Base-by-base conservation (phyloP, 805 yeast genomes). In the Candida broadrunensis region DNA sequence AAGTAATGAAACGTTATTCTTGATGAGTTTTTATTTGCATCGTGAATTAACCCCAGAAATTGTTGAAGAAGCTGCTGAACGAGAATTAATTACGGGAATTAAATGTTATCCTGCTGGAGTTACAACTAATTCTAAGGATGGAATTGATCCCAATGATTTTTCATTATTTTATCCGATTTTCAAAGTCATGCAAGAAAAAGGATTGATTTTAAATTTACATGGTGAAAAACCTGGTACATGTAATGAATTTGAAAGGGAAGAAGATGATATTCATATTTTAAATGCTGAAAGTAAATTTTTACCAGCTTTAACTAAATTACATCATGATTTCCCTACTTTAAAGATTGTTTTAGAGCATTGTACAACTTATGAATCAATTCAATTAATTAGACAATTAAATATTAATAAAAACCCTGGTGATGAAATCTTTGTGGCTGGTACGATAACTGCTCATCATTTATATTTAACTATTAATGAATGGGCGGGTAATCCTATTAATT, bases 71-170 rank as follows among this genome's bases (percentile, higher is more conserved):
- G 98, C 97, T 26, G 95, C 90, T 6, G 58, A 71, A 41, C 54
- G 65, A 14, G 82, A 82, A 1, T 81, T 80, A 29, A 81, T 91
- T 41, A 73, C 81, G 23, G 99, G 99, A 42, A 88, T 93, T 50
- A 93, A 93, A 63, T 89, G 96, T 60, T 93, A 93, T 61, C 99
- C 99, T 32, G 97, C 98, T 2, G 99, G 99, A 34, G 99, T 93
- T 24, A 93, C 99, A n/a, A 93, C 99, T 30, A 93, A 93, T 67
- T 88, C 97, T 8, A 64, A 77, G 36, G 86, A 83, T 3, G 99
- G 99, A 37, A 97, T 93, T 18, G 93, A 86, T 60, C 95, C 95
- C 18, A 88, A 89, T 53, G 96, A 91, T 55, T 93, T 93, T 64
- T 77, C 84, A 36, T 81, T 76, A 5, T 93, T 90, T 55, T 93